Base-by-base conservation (phyloP, 495 filamentous ascomycete genomes). In the Lasiosphaeria ovina region DNA sequence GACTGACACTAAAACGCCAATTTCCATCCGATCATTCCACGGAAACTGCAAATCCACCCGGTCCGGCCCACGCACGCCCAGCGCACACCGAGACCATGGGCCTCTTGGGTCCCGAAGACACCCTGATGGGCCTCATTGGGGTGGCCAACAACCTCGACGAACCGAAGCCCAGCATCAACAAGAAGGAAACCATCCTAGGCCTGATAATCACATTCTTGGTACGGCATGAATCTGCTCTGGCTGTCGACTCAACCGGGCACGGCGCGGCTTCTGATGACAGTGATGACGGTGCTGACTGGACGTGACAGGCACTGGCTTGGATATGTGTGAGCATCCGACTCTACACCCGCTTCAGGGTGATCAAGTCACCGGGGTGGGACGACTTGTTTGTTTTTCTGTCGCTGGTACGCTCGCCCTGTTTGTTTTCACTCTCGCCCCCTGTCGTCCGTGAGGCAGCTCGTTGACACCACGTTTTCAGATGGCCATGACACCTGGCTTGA, bases 381-480 rank as follows among this genome's bases (percentile, higher is more conserved):
- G 71, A 75, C 55, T 59, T 73, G 8, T 73, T 72, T 38, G 69
- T 73, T 11, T 55, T 62, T 0, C 57, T 73, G 9, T 70, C 69
- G 44, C 48, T 73, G 38, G 66, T 75, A 54, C 58, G 66, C 24
- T 2, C 24, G 24, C 24, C 2, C 24, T 58, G 55, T 10, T 12
- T 32, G 35, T 35, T 48, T 6, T 36, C 7, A 42, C 38, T 42
- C 8, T 42, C 8, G 38, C 12, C 12, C 38, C 8, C 3, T 42
- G 38, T 7, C 3, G 24, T 42, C 38, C 7, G 38, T 42, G 1
- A 7, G 12, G 12, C 38, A 1, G 38, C 7, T 42, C 12, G 12
- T 42, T 8, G 12, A 42, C 38, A 42, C 1, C 38, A 1, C 7
- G 16, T 53, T 24, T 24, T 24, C 40, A 62, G 59, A n/a, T 51